phyloP scores from a whole-genome alignment of 768 basidiomycete genomes.

The Pholiota molesta region DNA sequence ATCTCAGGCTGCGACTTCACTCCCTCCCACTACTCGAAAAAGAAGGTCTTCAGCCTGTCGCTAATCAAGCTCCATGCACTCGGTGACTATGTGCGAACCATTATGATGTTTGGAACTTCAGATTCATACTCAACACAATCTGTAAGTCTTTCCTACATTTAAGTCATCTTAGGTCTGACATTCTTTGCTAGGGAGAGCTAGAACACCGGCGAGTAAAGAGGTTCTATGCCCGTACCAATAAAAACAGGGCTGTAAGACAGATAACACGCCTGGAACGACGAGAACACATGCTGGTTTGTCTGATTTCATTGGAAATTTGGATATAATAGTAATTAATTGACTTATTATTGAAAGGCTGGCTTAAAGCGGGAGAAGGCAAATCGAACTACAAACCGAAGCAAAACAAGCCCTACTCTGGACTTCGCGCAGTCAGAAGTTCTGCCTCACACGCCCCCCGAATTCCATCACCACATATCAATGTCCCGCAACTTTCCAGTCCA shows the following conservation, averaged over 20 bases:
- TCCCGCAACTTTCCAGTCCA: neutral
- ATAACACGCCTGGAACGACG: slow-evolving; percentile 9
- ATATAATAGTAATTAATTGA: too few species aligned
- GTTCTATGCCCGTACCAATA: neutral
- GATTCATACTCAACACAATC: slow-evolving; percentile 19
- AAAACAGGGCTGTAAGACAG: neutral
- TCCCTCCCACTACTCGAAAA: neutral
- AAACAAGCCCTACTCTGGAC: neutral
- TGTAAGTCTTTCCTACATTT: too few species aligned
- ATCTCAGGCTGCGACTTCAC: neutral
- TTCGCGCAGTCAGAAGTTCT: slow-evolving; percentile 10
- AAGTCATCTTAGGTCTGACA: too few species aligned
- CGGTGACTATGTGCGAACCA: neutral
- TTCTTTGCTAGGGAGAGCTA: slow-evolving; percentile 13
- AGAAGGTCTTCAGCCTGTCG: neutral
- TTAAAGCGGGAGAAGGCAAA: too few species aligned
- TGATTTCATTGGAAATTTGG: too few species aligned
- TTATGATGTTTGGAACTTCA: neutral
- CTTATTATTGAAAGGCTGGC: too few species aligned
- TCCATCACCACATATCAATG: slow-evolving; percentile 19
- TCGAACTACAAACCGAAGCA: too few species aligned
- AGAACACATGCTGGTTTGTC: slow-evolving; percentile 8
- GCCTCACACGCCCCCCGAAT: slow-evolving; percentile 15
- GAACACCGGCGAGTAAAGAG: slow-evolving; percentile 16
- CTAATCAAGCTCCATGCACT: neutral